These are phyloP conservation scores for Simmondsia chinensis DNA, from an alignment of 148 eudicot species.

Conservation along the genomic window DNA sequence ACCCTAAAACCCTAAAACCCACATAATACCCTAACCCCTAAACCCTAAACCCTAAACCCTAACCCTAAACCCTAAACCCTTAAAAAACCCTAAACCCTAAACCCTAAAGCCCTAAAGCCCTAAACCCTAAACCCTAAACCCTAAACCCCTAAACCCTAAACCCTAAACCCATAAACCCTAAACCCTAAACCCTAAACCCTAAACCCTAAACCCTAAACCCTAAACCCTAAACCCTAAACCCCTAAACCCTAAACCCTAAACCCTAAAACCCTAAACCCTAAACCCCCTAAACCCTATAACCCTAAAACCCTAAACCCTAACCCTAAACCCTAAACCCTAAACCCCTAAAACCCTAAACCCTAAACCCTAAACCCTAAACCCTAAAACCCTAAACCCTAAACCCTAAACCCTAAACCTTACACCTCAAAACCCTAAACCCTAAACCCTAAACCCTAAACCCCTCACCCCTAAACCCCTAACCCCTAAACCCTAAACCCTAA, in stretches of 20 bases:
- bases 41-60: constrained; percentile 7
- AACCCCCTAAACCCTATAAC: constrained; percentile 20
- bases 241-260: constrained; percentile 6
- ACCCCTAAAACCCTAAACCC: constrained; percentile 15
- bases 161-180: constrained; percentile 16
- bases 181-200: constrained; percentile 14
- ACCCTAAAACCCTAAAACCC: constrained; percentile 16
- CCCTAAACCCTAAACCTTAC: constrained; percentile 13
- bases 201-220: constrained; percentile 13
- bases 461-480: too few species aligned
- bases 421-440: constrained; percentile 11
- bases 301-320: too few species aligned
- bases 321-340: too few species aligned
- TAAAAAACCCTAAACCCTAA: constrained; percentile 2
- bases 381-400: constrained; percentile 20
- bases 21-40: not conserved
- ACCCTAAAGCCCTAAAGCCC: too few species aligned
- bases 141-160: too few species aligned
- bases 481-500: too few species aligned
- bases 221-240: constrained; percentile 14
- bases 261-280: constrained; percentile 13
- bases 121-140: constrained; percentile 17
- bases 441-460: constrained; percentile 3
- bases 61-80: constrained; percentile 4
- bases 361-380: constrained; percentile 14